Evolutionary conservation across 768 basidiomycete genomes (phyloP).

Genomic region (Suillus sp.): DNA sequence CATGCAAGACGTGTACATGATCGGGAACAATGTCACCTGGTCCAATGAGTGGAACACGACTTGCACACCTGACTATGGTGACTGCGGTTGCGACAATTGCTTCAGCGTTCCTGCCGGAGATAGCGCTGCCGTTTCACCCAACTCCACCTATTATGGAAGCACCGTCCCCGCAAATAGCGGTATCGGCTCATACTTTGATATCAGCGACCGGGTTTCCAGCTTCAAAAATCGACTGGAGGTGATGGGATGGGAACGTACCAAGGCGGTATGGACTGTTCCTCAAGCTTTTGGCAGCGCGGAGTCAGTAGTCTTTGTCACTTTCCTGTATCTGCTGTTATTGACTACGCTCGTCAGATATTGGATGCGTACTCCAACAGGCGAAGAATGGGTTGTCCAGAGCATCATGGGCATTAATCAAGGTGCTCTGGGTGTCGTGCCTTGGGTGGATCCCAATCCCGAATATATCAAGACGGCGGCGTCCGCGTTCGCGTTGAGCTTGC

Average conservation of each 20-base stretch:
- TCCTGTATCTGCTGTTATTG: neutral
- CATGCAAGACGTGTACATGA: conserved; percentile 59
- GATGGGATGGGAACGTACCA: conserved; percentile 68
- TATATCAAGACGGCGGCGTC: conserved; percentile 59
- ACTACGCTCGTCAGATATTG: conserved; percentile 52
- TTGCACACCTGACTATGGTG: conserved; percentile 67
- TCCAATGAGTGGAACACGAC: conserved; percentile 61
- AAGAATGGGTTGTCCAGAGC: conserved; percentile 67
- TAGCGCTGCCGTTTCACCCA: conserved; percentile 29
- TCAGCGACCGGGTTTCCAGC: conserved; percentile 66
- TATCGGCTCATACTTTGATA: conserved; percentile 56
- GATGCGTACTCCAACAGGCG: conserved; percentile 64
- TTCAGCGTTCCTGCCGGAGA: conserved; percentile 43
- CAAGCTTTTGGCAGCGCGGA: conserved; percentile 67
- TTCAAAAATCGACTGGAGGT: conserved; percentile 59
- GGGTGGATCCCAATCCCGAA: conserved; percentile 54
- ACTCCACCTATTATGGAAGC: conserved; percentile 23
- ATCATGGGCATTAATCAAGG: conserved; percentile 74
- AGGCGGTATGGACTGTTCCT: conserved; percentile 78
- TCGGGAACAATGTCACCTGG: conserved; percentile 63
- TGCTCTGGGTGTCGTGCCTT: conserved; percentile 51
- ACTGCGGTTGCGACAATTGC: conserved; percentile 77
- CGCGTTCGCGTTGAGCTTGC: conserved; percentile 45
- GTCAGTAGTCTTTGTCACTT: conserved; percentile 26
- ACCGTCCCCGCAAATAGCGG: conserved; percentile 33